Evolutionary conservation across 1,284 basidiomycete genomes (phyloP), one percentile per base, ranked within the genome.

Genomic region (Veloporphyrellus conicus): DNA sequence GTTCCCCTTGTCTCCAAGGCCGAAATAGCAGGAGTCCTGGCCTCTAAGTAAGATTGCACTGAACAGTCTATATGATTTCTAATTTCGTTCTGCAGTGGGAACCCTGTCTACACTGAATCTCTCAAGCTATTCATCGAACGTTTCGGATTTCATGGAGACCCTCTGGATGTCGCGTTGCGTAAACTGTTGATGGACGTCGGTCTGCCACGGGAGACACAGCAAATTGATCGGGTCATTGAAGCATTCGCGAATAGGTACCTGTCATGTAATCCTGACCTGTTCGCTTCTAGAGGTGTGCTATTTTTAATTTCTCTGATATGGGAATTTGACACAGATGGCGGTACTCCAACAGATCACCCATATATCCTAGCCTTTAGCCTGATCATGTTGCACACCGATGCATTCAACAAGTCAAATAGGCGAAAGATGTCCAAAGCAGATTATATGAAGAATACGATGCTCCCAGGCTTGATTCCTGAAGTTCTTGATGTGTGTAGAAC

Each of bases 301-400:
- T 39, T 28, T n/a, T 43, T 44, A 2, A 20, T 12, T 33, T 42
- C 33, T 15, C 29, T 12, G 35, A 23, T 32, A 11, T 28, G 11
- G 38, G 20, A 39, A 41, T 45, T n/a, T 22, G 32, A 50, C 18
- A n/a, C n/a, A n/a, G 11, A 44, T 18, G 25, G 36, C 42, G 36
- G 45, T 40, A 9, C 28, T 27, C 32, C 39, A 15, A 25, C 53
- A 92, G 94, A 98, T 62, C 91, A 96, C 61, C 88, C 94, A 6
- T 99, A 99, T 70, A 90, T 99, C 39, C 74, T 99, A 35, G 91
- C 95, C 12, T 99, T 99, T 70, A 97, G 95, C 58, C 75, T 99
- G 61, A 96, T 99, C 66, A 98, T 99, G 93, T 76, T 99, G 38
- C 94, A 98, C 64, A 99, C 96, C 11, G 95, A 99, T 64, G 89